Evolutionary conservation across 2,329 filamentous ascomycete species (phyloP).

Genomic region (Xylariaceae sp.): DNA sequence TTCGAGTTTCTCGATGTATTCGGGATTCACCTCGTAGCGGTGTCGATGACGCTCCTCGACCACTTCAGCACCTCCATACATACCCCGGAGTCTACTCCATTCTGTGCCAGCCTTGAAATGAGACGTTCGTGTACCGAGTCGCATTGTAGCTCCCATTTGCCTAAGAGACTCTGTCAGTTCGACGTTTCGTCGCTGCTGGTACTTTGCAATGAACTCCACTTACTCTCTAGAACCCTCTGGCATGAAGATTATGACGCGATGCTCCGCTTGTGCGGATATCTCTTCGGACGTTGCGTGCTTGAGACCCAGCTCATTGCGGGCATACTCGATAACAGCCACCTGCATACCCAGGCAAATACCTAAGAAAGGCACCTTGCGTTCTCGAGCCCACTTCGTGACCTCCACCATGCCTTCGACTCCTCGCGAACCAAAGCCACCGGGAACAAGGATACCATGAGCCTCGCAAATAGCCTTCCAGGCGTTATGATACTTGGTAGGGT

Average conservation of each 20-base stretch:
- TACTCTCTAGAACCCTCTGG: conserved; percentile 51
- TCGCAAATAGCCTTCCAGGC: conserved; percentile 79
- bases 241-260: conserved; percentile 85
- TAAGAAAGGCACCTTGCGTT: conserved; percentile 74
- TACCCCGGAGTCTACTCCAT: conserved; percentile 70
- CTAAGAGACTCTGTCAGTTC: too few relatives aligned
- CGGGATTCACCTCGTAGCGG: conserved; percentile 86
- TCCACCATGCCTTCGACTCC: conserved; percentile 89
- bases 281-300: conserved; percentile 52
- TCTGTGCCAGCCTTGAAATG: conserved; percentile 72
- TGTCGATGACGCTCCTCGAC: conserved; percentile 79
- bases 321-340: conserved; percentile 84
- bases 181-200: conserved; percentile 31
- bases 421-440: conserved; percentile 74
- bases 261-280: conserved; percentile 49
- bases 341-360: conserved; percentile 94
- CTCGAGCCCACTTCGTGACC: conserved; percentile 81
- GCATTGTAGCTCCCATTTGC: conserved; percentile 76
- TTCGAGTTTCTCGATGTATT: conserved; percentile 65
- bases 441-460: conserved; percentile 63
- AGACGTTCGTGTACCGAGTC: conserved; percentile 70
- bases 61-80: conserved; percentile 59
- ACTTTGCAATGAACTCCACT: conserved; percentile 20
- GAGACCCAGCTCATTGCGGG: conserved; percentile 69
- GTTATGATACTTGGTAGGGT: conserved; percentile 74